Evolutionary conservation across 352 stramenopile genomes (phyloP).

Genomic region (Phytopythium ostracodes): DNA sequence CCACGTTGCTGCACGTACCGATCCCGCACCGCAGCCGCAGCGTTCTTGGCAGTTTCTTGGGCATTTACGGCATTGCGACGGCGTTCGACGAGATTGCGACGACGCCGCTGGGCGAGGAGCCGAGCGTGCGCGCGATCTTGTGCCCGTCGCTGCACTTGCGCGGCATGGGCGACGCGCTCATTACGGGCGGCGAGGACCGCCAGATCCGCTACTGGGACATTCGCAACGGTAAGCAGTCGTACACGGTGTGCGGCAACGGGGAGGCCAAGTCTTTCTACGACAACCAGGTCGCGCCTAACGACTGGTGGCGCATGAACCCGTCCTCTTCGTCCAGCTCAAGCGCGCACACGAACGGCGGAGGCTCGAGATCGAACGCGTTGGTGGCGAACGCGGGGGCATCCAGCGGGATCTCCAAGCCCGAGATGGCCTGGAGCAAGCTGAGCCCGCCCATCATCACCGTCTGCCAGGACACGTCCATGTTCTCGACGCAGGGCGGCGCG

Average conservation of each 20-base stretch:
- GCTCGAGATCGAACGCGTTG: conserved; percentile 24
- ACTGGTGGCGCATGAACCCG: conserved; percentile 84
- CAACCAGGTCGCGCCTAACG: conserved; percentile 64
- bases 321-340: conserved; percentile 25
- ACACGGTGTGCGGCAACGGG: conserved; percentile 88
- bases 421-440: conserved; percentile 87
- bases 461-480: conserved; percentile 80
- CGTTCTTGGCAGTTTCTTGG: conserved; percentile 68
- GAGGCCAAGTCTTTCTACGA: conserved; percentile 87
- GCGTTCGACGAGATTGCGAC: conserved; percentile 83
- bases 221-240: conserved; percentile 90
- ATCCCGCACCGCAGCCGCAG: conserved; percentile 73
- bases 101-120: conserved; percentile 65
- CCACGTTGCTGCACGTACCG: conserved; percentile 66
- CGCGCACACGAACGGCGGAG: conserved; percentile 19
- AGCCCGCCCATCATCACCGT: conserved; percentile 80
- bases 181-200: conserved; percentile 93
- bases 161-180: conserved; percentile 78
- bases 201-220: conserved; percentile 98
- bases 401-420: conserved; percentile 61
- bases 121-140: conserved; percentile 83
- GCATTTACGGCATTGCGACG: conserved; percentile 76
- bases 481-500: conserved; percentile 44
- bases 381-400: conserved; percentile 14
- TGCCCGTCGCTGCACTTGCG: conserved; percentile 87